phyloP scores from a whole-genome alignment of 306 rosid genomes.

The Fagus sylvatica region DNA sequence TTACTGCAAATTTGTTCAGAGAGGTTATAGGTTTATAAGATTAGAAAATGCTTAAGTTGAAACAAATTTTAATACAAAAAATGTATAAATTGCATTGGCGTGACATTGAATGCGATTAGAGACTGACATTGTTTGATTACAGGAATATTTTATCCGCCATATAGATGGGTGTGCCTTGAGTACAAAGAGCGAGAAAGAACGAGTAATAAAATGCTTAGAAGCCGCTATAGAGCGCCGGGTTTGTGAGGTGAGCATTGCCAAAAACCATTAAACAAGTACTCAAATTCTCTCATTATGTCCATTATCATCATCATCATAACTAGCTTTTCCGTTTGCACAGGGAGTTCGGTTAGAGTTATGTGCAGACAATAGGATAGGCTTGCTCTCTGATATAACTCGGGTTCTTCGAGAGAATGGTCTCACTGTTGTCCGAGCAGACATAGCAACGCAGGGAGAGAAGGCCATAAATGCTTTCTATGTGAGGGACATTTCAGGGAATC shows the following conservation, averaged over 20 bases:
- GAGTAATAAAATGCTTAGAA: constrained; percentile 63
- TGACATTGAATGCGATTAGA: background rate
- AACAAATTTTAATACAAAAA: no score
- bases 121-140: background rate
- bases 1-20: no score
- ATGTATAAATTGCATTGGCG: no score
- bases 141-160: constrained; percentile 69
- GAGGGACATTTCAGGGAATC: constrained; percentile 59
- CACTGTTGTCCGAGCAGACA: constrained; percentile 58
- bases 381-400: constrained; percentile 67
- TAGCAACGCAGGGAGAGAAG: constrained; percentile 68
- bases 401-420: constrained; percentile 70
- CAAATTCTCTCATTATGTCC: background rate
- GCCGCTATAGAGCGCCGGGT: constrained; percentile 72
- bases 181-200: constrained; percentile 62
- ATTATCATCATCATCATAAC: background rate
- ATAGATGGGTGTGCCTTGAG: constrained; percentile 52
- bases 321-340: constrained; percentile 15
- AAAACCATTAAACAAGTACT: background rate
- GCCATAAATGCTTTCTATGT: constrained; percentile 60
- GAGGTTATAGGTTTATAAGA: no score
- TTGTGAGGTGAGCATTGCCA: constrained; percentile 43
- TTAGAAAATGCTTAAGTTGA: no score
- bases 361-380: constrained; percentile 55
- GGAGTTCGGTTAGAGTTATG: constrained; percentile 64